Evolutionary conservation across 2,329 filamentous ascomycete genomes (phyloP).

Genomic region (Ophiocordyceps australis): DNA sequence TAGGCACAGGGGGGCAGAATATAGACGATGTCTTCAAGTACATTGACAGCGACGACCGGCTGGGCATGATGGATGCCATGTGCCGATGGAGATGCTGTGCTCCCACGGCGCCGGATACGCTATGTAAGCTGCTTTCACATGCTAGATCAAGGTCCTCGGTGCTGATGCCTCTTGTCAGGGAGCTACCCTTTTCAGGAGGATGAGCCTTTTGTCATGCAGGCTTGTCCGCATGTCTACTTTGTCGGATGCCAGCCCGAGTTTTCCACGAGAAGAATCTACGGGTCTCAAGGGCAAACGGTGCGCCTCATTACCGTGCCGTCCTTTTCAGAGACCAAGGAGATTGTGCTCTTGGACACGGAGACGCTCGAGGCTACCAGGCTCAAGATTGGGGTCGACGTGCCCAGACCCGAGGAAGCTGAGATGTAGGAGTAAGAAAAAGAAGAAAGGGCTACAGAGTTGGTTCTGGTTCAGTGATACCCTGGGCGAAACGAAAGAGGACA

Average conservation of each 20-base stretch:
- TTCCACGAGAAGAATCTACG: constrained; percentile 50
- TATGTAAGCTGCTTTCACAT: too few relatives aligned
- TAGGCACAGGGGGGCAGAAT: constrained; percentile 82
- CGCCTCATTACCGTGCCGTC: constrained; percentile 69
- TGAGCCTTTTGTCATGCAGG: constrained; percentile 74
- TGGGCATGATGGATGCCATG: constrained; percentile 90
- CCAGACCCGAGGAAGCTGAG: too few relatives aligned
- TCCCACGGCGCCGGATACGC: constrained; percentile 86
- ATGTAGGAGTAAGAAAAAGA: too few relatives aligned
- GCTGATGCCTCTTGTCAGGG: too few relatives aligned
- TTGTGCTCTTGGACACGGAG: constrained; percentile 74
- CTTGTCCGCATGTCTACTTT: constrained; percentile 83
- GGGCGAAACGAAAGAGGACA: too few relatives aligned
- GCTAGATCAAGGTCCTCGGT: too few relatives aligned
- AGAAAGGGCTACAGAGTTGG: too few relatives aligned
- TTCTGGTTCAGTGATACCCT: too few relatives aligned
- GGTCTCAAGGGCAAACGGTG: constrained; percentile 49
- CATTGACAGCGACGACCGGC: constrained; percentile 54
- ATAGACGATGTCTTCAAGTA: constrained; percentile 91
- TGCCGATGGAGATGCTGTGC: constrained; percentile 81
- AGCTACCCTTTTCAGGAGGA: constrained; percentile 91
- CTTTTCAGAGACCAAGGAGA: constrained; percentile 59
- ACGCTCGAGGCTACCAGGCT: constrained; percentile 63
- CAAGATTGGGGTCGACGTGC: constrained; percentile 33
- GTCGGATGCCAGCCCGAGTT: constrained; percentile 72